A percentile compares a stretch with the other conserved stretches of the same genome.
These are phyloP conservation scores for Penicillium coprophilum DNA, from an alignment of 495 filamentous ascomycete species.

Conservation along the genomic window DNA sequence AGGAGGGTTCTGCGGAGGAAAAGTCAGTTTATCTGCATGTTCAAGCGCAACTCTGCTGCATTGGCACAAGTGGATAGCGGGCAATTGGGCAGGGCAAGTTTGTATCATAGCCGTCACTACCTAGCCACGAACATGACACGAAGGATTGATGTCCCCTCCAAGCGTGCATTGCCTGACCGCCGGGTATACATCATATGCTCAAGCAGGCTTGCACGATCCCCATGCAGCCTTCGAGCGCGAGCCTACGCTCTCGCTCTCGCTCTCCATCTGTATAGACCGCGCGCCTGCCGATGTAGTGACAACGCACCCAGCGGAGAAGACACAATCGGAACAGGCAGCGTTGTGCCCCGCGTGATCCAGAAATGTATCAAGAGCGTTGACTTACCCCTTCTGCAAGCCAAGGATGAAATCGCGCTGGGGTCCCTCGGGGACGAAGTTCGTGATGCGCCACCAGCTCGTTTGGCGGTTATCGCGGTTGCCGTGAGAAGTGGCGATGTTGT, in stretches of 20 bases:
- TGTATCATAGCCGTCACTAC: background rate
- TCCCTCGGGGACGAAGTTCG: constrained; percentile 62
- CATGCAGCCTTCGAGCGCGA: background rate
- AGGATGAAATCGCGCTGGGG: constrained; percentile 62
- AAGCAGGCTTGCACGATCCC: background rate
- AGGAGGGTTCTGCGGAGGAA: constrained; percentile 56
- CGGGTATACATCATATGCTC: background rate
- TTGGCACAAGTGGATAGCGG: background rate
- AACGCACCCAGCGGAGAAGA: background rate
- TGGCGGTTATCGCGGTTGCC: constrained; percentile 60
- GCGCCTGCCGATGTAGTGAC: background rate
- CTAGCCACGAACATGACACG: background rate
- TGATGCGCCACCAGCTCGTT: constrained; percentile 76
- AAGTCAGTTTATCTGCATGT: constrained; percentile 8
- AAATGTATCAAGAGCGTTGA: constrained; percentile 15
- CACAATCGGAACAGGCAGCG: background rate
- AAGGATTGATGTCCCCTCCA: background rate
- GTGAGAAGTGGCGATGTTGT: constrained; percentile 59
- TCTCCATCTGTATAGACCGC: background rate
- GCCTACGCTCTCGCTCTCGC: background rate
- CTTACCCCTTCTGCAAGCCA: constrained; percentile 76
- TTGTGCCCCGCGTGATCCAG: background rate
- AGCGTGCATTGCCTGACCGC: background rate
- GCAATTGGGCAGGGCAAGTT: background rate
- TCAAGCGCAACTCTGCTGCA: background rate